Base-by-base conservation (phyloP, 805 yeast species). In the Clavispora santaluciae region DNA sequence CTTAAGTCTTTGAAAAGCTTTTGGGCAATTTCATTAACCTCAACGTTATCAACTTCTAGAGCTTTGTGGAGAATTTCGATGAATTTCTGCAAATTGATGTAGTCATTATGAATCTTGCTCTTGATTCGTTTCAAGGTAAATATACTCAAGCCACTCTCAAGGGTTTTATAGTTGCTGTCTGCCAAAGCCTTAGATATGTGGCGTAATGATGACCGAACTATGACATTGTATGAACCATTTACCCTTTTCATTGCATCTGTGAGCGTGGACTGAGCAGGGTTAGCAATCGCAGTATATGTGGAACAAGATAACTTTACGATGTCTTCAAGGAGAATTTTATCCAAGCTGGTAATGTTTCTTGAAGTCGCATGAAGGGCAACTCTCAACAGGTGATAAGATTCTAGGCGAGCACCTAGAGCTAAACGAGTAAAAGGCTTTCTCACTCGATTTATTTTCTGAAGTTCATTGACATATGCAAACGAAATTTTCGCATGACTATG, bases 391-490 rank as follows among this genome's bases (percentile, higher is more conserved):
- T 90, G 96, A 47, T 79, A 84, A 12, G 81, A 66, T 40, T 81
- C 84, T 11, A 88, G 69, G 40, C 95, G 73, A 0, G 86, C 77
- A 3, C 86, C 95, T n/a, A 88, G 57, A 2, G 85, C 74, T 1
- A 86, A 73, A 55, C 96, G 78, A 0, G 98, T 89, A 48, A 71
- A 83, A 2, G 89, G 86, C 44, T 83, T 80, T 5, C 78, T 64
- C 16, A 78, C 59, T 33, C 85, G 79, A 5, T 83, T 75, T 4
- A 86, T 63, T n/a, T 76, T 68, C 53, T 84, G 90, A 8, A 79
- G 66, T 28, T 74, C 72, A 34, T 75, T 75, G 40, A 83, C 68
- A 53, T 75, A 79, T 0, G 72, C 68, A 43, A 79, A 76, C 35
- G 78, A 77, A 24, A 82, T 67, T 26, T 66, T 64, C 5, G 81